Base-by-base conservation (phyloP, 805 yeast species). In the Ogataea philodendri region DNA sequence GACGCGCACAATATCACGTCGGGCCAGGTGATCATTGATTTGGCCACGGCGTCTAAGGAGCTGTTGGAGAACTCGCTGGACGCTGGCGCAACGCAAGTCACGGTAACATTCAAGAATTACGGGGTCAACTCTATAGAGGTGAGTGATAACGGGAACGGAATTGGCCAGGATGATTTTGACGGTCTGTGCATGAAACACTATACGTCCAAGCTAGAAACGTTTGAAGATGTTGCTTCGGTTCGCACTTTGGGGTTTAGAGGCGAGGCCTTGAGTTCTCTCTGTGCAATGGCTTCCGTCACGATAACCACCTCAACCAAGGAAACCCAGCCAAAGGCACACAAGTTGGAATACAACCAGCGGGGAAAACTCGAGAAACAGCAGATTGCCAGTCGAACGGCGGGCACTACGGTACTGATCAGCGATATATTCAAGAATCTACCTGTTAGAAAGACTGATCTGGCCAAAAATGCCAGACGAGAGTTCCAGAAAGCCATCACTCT, bases 21-120 rank as follows among this genome's bases (percentile, higher is more conserved):
- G 0, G 96, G 96, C 0, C 98, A 93, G 57, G 97, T 93, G 9
- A 84, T 93, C 9, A 74, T 80, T 5, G 95, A 85, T 49, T 60
- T 93, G 26, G 67, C 76, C 0, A 77, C 90, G 0, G 83, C 85
- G 0, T 78, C 83, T 19, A 90, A 90, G 54, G 98, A 90, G 56
- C 62, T 89, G 2, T 69, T 93, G 3, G 98, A 90, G 51, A 90
- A 90, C 55, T 66, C 93, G 19, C 63, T 90, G 5, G 98, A 93
- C 62, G 93, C 97, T 0, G 59, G 69, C 15, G 73, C 93, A 7
- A 67, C 74, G 0, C 74, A 73, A 34, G 67, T 93, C 19, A 94
- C 86, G 31, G 63, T 90, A 10, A 63, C 65, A 2, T 76, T 90
- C 49, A 68, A 67, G 48, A 77, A 86, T 46, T 74, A 83, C 57